Conservation (phyloP, 257 asterid species). For the Scutellaria baicalensis region DNA sequence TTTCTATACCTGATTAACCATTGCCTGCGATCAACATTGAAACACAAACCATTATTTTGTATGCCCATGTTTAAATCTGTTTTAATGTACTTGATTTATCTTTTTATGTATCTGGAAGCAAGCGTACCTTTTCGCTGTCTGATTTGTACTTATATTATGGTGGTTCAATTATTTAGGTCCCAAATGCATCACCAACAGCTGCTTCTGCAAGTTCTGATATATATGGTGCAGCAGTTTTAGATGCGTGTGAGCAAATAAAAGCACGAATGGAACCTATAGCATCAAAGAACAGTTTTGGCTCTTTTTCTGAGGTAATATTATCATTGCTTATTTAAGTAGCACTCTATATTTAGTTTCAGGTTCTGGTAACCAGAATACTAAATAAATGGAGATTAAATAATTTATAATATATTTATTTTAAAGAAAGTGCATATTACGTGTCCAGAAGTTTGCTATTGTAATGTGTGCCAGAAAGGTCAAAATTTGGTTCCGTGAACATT, state of each 20-base stretch:
- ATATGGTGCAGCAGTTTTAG: constrained; percentile 95
- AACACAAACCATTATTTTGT: background rate
- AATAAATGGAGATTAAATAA: background rate
- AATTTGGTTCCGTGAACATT: background rate
- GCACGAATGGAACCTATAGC: constrained; percentile 77
- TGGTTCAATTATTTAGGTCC: constrained; percentile 44
- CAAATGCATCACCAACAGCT: constrained; percentile 97
- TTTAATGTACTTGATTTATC: background rate
- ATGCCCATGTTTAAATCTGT: background rate
- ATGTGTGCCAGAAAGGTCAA: background rate
- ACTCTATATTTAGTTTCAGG: background rate
- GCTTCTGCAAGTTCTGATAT: constrained; percentile 99
- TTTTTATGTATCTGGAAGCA: background rate
- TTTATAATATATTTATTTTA: background rate
- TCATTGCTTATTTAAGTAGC: background rate
- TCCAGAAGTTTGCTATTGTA: background rate
- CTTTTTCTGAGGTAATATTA: constrained; percentile 71
- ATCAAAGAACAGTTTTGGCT: constrained; percentile 39
- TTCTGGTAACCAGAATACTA: background rate
- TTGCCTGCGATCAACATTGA: background rate
- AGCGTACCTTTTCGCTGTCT: background rate
- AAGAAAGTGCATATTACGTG: background rate
- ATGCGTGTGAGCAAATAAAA: constrained; percentile 93
- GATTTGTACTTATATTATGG: background rate
- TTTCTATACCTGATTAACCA: background rate